Evolutionary conservation across 441 rosid genomes (phyloP).

Genomic region (Capsella rubella): DNA sequence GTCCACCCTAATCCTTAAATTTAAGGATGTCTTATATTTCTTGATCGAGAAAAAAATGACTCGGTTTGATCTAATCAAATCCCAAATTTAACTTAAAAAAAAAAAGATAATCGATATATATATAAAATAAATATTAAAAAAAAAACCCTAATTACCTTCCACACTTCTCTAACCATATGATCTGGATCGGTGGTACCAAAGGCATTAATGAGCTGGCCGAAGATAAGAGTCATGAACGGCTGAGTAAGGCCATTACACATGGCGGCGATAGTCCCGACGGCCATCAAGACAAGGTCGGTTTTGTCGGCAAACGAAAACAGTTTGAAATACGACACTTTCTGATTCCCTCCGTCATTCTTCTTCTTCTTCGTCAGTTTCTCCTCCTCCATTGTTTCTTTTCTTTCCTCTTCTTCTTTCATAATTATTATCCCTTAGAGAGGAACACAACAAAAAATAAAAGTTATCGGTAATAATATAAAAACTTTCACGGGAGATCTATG

Average conservation of each 20-base stretch:
- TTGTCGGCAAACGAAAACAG: constrained; percentile 60
- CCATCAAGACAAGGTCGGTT: constrained; percentile 54
- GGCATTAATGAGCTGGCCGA: constrained; percentile 67
- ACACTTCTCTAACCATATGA: constrained; percentile 48
- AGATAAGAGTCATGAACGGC: constrained; percentile 66
- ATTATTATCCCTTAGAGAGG: neutral
- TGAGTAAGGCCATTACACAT: constrained; percentile 58
- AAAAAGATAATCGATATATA: neutral
- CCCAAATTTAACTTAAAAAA: neutral
- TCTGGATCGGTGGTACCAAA: constrained; percentile 53
- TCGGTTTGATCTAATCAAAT: neutral
- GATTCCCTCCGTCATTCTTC: constrained; percentile 24
- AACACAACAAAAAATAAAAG: neutral
- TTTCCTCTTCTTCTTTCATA: constrained; percentile 20
- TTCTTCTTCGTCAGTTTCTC: neutral
- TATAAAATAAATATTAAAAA: neutral
- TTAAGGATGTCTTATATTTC: neutral
- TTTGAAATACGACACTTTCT: constrained; percentile 64
- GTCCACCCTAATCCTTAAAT: neutral
- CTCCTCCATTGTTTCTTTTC: constrained; percentile 25
- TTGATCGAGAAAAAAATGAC: neutral
- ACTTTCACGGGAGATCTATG: constrained; percentile 37
- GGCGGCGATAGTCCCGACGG: constrained; percentile 54
- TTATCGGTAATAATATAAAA: constrained; percentile 8
- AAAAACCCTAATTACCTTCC: constrained; percentile 46